Conservation (phyloP, 352 stramenopile species). For the Elongisporangium undulatum region DNA sequence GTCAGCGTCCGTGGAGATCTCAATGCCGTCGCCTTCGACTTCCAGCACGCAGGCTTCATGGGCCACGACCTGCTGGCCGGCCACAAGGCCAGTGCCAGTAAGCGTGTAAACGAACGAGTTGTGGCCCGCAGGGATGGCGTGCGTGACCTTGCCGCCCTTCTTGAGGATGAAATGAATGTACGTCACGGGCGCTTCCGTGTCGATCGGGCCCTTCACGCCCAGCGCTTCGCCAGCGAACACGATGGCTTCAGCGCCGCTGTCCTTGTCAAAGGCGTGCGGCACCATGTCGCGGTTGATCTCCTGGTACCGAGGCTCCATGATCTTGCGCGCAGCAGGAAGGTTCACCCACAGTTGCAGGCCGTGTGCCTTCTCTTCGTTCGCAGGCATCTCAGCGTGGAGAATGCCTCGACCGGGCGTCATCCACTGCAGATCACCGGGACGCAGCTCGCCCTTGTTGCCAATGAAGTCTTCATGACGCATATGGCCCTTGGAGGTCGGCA, state of each 20-base stretch:
- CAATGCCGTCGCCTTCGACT: conserved; percentile 37
- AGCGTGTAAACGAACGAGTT: conserved; percentile 43
- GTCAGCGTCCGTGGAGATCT: conserved; percentile 22
- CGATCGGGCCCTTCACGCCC: conserved; percentile 29
- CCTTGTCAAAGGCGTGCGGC: conserved; percentile 28
- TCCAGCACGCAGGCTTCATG: conserved; percentile 49
- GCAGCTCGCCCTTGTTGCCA: conserved; percentile 44
- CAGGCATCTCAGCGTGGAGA: conserved; percentile 49
- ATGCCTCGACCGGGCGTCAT: conserved; percentile 52
- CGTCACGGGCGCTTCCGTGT: conserved; percentile 39
- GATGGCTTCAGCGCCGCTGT: conserved; percentile 38
- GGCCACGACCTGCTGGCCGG: conserved; percentile 15
- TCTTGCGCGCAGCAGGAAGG: conserved; percentile 36
- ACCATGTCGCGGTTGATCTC: conserved; percentile 37
- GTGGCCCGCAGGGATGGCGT: conserved; percentile 31
- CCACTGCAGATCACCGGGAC: conserved; percentile 51
- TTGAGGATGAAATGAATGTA: conserved; percentile 58
- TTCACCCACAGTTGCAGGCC: conserved; percentile 57
- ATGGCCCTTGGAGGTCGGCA: conserved; percentile 62
- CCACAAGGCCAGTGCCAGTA: conserved; percentile 20
- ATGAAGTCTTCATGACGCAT: conserved; percentile 87
- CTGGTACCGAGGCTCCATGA: conserved; percentile 46
- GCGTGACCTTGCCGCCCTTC: conserved; percentile 23
- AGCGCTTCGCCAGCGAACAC: conserved; percentile 52
- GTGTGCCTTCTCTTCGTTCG: conserved; percentile 22